A percentile compares a stretch with the other conserved stretches of the same genome.
Conservation (phyloP, 2,329 filamentous ascomycete species). For the Bipolaris sorokiniana region DNA sequence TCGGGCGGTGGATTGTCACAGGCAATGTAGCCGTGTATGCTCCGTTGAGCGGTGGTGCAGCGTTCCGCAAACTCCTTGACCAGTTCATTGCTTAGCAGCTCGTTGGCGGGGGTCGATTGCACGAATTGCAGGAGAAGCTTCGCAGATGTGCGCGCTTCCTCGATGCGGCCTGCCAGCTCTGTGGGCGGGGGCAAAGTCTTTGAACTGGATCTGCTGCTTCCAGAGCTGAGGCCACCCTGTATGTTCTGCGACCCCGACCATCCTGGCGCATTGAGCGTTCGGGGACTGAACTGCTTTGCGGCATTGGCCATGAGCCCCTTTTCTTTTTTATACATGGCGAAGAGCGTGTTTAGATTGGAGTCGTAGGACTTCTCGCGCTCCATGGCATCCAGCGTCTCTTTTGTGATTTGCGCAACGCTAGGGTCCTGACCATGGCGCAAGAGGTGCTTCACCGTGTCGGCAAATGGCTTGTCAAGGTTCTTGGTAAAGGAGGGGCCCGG, state of each 20-base stretch:
- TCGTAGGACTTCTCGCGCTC: conserved; percentile 75
- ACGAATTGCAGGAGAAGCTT: conserved; percentile 92
- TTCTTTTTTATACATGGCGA: conserved; percentile 89
- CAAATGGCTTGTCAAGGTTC: conserved; percentile 85
- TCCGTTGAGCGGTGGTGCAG: conserved; percentile 78
- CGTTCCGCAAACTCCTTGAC: conserved; percentile 90
- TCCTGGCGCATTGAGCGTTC: conserved; percentile 54
- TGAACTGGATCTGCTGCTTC: conserved; percentile 24
- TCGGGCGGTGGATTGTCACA: conserved; percentile 80
- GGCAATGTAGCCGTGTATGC: conserved; percentile 85
- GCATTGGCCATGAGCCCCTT: conserved; percentile 59
- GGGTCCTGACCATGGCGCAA: conserved; percentile 73
- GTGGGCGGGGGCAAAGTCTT: conserved; percentile 65
- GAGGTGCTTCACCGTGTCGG: conserved; percentile 74
- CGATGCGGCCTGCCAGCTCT: conserved; percentile 81
- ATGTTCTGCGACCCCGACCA: conserved; percentile 39
- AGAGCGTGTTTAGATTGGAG: conserved; percentile 71
- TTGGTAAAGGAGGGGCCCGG: conserved; percentile 89
- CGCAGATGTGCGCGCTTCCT: conserved; percentile 89
- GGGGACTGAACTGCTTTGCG: conserved; percentile 45
- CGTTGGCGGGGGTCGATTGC: conserved; percentile 77
- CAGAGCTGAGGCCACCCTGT: conserved; percentile 29
- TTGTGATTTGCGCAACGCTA: conserved; percentile 81
- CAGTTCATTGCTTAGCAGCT: conserved; percentile 83
- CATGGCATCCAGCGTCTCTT: conserved; percentile 83